phyloP scores from a whole-genome alignment of 495 filamentous ascomycete species.

The Aspergillus affinis region DNA sequence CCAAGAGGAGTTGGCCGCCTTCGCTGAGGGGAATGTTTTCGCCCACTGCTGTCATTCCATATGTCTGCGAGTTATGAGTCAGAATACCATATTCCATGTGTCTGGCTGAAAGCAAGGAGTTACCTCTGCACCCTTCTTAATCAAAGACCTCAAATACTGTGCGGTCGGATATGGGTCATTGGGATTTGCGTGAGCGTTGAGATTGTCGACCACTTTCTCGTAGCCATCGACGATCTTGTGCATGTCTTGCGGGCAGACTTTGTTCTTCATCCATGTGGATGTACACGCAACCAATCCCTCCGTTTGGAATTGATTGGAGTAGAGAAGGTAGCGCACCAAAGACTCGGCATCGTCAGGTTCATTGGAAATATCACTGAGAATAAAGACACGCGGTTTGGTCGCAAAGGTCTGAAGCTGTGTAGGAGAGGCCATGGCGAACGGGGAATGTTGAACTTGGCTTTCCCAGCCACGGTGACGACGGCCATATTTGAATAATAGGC shows the following conservation, averaged over 20 bases:
- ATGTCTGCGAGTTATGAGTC: constrained; percentile 6
- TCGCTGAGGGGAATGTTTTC: constrained; percentile 22
- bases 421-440: neutral
- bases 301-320: constrained; percentile 43
- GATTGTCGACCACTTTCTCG: constrained; percentile 36
- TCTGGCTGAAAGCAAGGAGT: too few relatives aligned
- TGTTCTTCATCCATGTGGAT: constrained; percentile 40
- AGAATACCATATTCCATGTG: too few relatives aligned
- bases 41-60: constrained; percentile 26
- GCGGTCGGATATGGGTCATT: constrained; percentile 34
- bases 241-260: constrained; percentile 38
- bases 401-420: constrained; percentile 11
- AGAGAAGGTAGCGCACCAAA: constrained; percentile 40
- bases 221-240: constrained; percentile 42
- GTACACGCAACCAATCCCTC: constrained; percentile 41
- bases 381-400: constrained; percentile 38
- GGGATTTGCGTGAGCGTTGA: constrained; percentile 39
- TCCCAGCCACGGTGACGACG: too few relatives aligned
- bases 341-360: constrained; percentile 48
- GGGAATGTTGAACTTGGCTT: too few relatives aligned
- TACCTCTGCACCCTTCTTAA: constrained; percentile 31
- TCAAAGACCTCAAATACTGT: constrained; percentile 26
- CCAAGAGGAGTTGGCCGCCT: constrained; percentile 32
- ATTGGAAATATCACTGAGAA: constrained; percentile 46
- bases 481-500: too few relatives aligned